phyloP scores from a whole-genome alignment of 345 rosid species.

The Clausena lansium region DNA sequence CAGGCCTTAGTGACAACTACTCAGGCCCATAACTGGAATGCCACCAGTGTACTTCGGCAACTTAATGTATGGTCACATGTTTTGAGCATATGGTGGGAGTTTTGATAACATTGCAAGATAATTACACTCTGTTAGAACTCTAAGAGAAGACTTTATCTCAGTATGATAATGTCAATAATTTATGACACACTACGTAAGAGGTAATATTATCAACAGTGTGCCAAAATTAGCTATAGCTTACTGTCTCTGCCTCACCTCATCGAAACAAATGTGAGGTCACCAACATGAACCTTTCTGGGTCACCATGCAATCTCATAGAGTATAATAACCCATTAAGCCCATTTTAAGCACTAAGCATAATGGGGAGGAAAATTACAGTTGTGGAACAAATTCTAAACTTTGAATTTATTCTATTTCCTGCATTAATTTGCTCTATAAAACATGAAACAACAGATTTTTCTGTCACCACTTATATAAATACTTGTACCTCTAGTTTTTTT shows the following conservation, averaged over 20 bases:
- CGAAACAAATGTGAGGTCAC: background rate
- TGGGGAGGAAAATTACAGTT: background rate
- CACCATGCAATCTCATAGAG: background rate
- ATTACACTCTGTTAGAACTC: background rate
- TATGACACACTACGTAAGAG: background rate
- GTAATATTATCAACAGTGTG: background rate
- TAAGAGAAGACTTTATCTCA: background rate
- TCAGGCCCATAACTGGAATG: background rate
- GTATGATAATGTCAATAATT: background rate
- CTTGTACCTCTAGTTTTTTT: constrained; percentile 53
- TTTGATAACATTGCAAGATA: background rate
- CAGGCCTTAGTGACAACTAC: background rate
- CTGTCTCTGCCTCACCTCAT: background rate
- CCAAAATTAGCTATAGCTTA: background rate
- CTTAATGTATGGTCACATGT: background rate
- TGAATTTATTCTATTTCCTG: background rate
- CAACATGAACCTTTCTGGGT: background rate
- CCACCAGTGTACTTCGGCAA: background rate
- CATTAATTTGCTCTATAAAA: constrained; percentile 2
- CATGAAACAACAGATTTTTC: background rate
- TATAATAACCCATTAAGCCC: background rate
- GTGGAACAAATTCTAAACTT: background rate
- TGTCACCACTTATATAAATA: background rate
- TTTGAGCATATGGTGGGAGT: background rate
- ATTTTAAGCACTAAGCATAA: background rate